Conservation (phyloP, 164 flowering plant species). For the Hamamelis virginiana region DNA sequence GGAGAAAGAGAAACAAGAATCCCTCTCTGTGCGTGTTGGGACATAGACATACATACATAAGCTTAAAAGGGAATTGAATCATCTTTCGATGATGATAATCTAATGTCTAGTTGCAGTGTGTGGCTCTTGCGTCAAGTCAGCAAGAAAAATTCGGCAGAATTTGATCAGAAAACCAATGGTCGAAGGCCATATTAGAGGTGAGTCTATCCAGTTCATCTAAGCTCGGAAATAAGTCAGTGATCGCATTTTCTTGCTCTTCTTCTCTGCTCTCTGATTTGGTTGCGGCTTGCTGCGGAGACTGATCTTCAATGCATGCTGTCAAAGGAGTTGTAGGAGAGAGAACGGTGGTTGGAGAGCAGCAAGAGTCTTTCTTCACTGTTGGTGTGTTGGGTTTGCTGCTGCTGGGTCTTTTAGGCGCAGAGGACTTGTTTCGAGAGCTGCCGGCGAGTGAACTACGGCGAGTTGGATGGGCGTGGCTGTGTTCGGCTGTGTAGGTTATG, state of each 20-base stretch:
- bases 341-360: conserved; percentile 5
- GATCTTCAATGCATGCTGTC: not conserved
- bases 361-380: not conserved
- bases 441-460: conserved; percentile 43
- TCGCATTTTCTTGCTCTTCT: not conserved
- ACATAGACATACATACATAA: too few relatives aligned
- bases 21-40: too few relatives aligned
- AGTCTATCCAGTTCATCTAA: not conserved
- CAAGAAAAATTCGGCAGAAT: not conserved
- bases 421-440: conserved; percentile 26
- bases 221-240: not conserved
- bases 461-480: conserved; percentile 36
- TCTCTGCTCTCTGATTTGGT: not conserved
- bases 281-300: not conserved
- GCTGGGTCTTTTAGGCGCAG: conserved; percentile 4
- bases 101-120: too few relatives aligned
- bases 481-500: conserved; percentile 40
- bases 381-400: not conserved
- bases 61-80: too few relatives aligned
- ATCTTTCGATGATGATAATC: too few relatives aligned
- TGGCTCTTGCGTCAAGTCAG: too few relatives aligned
- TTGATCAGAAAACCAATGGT: conserved; percentile 2
- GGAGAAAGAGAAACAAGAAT: too few relatives aligned
- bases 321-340: conserved; percentile 4
- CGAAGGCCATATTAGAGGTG: not conserved